These are phyloP conservation scores for Blastomyces silverae DNA, from an alignment of 2,329 filamentous ascomycete genomes.

Conservation along the genomic window DNA sequence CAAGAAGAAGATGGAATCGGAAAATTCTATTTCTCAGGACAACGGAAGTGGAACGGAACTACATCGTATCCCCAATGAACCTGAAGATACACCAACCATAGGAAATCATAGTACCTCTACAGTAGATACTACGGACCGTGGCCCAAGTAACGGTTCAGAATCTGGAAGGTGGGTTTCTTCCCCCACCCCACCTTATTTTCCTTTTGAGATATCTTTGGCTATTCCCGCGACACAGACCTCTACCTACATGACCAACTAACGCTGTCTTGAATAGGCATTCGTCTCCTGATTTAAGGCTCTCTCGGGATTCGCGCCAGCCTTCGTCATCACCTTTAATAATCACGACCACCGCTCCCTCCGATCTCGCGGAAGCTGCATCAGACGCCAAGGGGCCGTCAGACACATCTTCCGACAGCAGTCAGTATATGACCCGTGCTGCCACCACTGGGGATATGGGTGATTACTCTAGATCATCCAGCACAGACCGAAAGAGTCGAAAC, in stretches of 20 bases:
- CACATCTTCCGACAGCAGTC: constrained; percentile 4
- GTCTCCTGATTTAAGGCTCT: background rate
- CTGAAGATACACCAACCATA: background rate
- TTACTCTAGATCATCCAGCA: background rate
- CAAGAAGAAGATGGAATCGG: constrained; percentile 39
- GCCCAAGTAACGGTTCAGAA: constrained; percentile 31
- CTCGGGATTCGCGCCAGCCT: background rate
- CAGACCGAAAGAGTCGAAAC: constrained; percentile 40
- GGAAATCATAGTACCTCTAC: constrained; percentile 7
- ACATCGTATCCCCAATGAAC: constrained; percentile 7
- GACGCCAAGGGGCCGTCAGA: constrained; percentile 10
- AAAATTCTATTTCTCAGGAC: constrained; percentile 25
- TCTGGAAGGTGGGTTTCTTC: constrained; percentile 35
- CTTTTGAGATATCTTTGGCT: background rate
- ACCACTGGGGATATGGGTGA: constrained; percentile 13
- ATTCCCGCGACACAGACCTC: background rate
- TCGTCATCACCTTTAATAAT: background rate
- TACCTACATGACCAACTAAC: background rate
- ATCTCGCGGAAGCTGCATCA: background rate
- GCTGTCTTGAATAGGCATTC: background rate
- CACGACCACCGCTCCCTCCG: constrained; percentile 2
- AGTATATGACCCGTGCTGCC: constrained; percentile 10
- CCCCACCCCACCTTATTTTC: background rate
- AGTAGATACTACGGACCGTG: background rate
- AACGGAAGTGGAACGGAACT: constrained; percentile 5